Evolutionary conservation across 2,329 filamentous ascomycete genomes (phyloP).

Genomic region (Penicillium sclerotiorum): DNA sequence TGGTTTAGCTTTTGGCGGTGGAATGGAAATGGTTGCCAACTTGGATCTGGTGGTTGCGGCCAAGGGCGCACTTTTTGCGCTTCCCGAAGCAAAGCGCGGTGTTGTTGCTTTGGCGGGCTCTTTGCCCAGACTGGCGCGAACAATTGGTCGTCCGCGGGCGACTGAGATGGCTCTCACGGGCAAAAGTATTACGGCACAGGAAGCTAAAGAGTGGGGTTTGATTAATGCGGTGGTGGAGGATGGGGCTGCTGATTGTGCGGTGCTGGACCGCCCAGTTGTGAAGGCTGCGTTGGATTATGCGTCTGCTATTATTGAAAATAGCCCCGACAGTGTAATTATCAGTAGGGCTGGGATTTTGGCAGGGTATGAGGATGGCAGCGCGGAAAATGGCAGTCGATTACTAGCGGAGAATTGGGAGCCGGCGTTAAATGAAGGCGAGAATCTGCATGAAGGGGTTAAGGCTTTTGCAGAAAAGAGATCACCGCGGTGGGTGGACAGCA

Average conservation of each 20-base stretch:
- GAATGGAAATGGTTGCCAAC: slow-evolving; percentile 19
- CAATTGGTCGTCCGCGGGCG: slow-evolving; percentile 14
- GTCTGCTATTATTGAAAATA: slow-evolving; percentile 14
- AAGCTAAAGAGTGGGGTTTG: slow-evolving; percentile 18
- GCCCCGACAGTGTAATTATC: slow-evolving; percentile 20
- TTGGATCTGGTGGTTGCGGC: slow-evolving; percentile 18
- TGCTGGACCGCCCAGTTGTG: slow-evolving; percentile 17
- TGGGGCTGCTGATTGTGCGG: slow-evolving; percentile 5
- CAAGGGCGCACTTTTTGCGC: slow-evolving; percentile 13
- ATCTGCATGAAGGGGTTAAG: slow-evolving; percentile 15
- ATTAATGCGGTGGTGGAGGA: slow-evolving; percentile 17
- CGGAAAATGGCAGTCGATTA: slow-evolving; percentile 16
- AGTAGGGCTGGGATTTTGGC: slow-evolving; percentile 17
- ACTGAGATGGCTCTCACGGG: slow-evolving; percentile 17
- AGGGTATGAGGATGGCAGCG: slow-evolving; percentile 18
- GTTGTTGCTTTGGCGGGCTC: slow-evolving; percentile 21
- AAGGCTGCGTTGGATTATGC: slow-evolving; percentile 15
- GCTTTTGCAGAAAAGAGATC: slow-evolving; percentile 19
- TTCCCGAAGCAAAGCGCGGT: slow-evolving; percentile 19
- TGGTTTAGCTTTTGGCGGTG: slow-evolving; percentile 16
- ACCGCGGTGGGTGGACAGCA: slow-evolving; percentile 18
- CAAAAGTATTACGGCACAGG: slow-evolving; percentile 11
- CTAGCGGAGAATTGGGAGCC: slow-evolving; percentile 16
- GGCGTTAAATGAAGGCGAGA: slow-evolving; percentile 15
- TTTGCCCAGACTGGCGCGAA: slow-evolving; percentile 17